Percentiles rank a stretch among this genome's conserved stretches.
These are phyloP conservation scores for Xanthoparmelia taractica DNA, from an alignment of 495 filamentous ascomycete species.

Conservation along the genomic window DNA sequence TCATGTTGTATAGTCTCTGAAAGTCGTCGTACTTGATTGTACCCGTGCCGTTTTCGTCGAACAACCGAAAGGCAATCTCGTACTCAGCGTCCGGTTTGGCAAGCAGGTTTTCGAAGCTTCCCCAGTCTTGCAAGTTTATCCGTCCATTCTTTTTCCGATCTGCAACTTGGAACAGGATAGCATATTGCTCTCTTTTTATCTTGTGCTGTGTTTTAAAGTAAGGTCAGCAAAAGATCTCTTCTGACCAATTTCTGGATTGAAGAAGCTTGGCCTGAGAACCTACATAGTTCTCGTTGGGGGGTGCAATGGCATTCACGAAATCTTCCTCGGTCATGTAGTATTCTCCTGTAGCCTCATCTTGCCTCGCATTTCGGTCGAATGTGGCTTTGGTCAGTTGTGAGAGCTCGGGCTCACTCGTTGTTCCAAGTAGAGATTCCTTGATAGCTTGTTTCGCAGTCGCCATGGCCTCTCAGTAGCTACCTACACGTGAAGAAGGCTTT, in stretches of 20 bases:
- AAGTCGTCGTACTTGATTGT: conserved; percentile 83
- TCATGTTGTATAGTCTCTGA: conserved; percentile 65
- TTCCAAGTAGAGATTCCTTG: conserved; percentile 70
- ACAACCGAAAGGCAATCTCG: conserved; percentile 94
- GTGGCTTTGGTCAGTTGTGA: conserved; percentile 61
- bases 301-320: conserved; percentile 87
- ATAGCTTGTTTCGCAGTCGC: conserved; percentile 58
- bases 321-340: conserved; percentile 70
- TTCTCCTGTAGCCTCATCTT: conserved; percentile 68
- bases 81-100: conserved; percentile 95
- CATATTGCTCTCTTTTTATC: conserved; percentile 90
- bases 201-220: conserved; percentile 61
- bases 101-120: conserved; percentile 84
- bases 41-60: conserved; percentile 76
- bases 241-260: conserved; percentile 1
- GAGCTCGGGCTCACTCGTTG: conserved; percentile 47
- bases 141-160: conserved; percentile 65
- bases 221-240: conserved; percentile 25
- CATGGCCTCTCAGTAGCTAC: conserved; percentile 32
- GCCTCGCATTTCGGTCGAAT: conserved; percentile 70
- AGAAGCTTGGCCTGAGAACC: conserved; percentile 31
- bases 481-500: not conserved
- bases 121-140: conserved; percentile 78
- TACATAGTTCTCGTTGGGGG: conserved; percentile 82
- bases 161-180: conserved; percentile 82